These are phyloP conservation scores for Colletotrichum sp. DNA, from an alignment of 2,329 filamentous ascomycete species.

Conservation along the genomic window DNA sequence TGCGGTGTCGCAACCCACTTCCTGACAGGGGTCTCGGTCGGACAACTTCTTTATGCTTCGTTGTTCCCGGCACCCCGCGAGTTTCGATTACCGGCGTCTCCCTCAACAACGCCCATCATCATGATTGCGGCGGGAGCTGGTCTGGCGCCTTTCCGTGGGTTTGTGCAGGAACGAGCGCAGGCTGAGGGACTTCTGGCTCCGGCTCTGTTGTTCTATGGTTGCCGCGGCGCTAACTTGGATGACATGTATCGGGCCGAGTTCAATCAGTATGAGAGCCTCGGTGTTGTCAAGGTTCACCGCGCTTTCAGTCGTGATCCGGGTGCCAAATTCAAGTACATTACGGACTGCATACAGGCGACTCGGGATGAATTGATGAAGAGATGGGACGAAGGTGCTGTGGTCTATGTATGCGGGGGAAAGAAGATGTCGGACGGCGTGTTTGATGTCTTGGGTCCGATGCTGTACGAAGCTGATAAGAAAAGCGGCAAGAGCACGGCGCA, in stretches of 20 bases:
- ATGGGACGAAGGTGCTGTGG: not conserved
- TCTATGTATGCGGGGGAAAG: not conserved
- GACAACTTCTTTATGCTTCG: not conserved
- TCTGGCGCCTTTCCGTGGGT: not conserved
- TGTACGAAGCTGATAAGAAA: not conserved
- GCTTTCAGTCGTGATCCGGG: not conserved
- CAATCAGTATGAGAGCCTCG: not conserved
- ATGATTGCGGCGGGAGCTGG: not conserved
- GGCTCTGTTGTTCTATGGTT: not conserved
- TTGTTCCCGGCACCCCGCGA: not conserved
- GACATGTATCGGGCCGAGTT: not conserved
- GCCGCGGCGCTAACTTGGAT: not conserved
- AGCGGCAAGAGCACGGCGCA: not conserved
- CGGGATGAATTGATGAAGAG: not conserved
- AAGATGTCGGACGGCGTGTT: not conserved
- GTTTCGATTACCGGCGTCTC: not conserved
- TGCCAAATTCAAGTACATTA: not conserved
- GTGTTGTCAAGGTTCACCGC: not conserved
- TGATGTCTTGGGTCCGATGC: not conserved
- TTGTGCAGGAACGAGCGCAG: not conserved
- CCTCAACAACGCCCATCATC: not conserved
- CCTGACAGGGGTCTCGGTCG: not conserved
- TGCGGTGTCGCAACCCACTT: not conserved
- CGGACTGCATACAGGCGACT: not conserved
- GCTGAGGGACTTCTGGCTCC: conserved; percentile 18